Conservation (phyloP, 352 stramenopile species). For the Blastocystis sp. region DNA sequence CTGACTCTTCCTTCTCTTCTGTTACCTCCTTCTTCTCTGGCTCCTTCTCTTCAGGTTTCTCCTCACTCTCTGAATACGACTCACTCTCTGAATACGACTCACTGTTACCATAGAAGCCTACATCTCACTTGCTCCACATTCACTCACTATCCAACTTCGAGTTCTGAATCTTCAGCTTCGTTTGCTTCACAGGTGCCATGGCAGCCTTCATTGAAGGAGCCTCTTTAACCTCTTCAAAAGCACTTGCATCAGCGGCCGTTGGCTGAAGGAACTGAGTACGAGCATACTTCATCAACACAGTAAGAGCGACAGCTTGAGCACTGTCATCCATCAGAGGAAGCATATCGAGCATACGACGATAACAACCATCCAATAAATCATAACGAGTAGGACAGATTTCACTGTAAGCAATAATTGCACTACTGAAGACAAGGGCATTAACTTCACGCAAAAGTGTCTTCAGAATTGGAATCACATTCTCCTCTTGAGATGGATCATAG, state of each 20-base stretch:
- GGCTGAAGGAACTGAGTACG: constrained; percentile 76
- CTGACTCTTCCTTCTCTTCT: background rate
- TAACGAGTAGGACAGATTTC: constrained; percentile 77
- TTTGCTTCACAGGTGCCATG: background rate
- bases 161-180: background rate
- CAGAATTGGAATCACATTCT: constrained; percentile 75
- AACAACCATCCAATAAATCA: constrained; percentile 74
- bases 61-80: background rate
- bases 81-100: background rate
- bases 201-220: background rate
- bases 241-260: constrained; percentile 44
- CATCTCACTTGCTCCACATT: background rate
- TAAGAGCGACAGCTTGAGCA: constrained; percentile 75
- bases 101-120: constrained; percentile 10
- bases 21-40: background rate
- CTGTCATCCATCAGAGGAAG: constrained; percentile 77
- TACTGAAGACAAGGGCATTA: constrained; percentile 70
- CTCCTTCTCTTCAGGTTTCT: background rate
- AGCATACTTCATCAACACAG: constrained; percentile 76
- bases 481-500: constrained; percentile 71
- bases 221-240: background rate
- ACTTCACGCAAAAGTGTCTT: constrained; percentile 75
- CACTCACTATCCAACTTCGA: constrained; percentile 4
- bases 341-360: constrained; percentile 75
- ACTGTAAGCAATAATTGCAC: constrained; percentile 74